Conservation (phyloP, 2,329 filamentous ascomycete species). For the Stagonosporopsis vannaccii region DNA sequence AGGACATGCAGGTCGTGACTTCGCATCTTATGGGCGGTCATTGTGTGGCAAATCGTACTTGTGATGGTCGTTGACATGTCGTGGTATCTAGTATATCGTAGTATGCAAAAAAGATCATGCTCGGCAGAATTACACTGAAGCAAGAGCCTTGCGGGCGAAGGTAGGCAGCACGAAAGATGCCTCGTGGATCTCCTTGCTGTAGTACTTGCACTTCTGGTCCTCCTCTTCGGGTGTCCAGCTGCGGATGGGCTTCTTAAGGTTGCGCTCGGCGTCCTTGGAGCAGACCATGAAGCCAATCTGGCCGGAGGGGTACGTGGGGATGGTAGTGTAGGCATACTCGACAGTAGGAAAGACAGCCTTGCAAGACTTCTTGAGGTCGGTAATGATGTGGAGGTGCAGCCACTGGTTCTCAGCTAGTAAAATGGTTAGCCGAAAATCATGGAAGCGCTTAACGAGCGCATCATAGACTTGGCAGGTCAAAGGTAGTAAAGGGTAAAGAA, state of each 20-base stretch:
- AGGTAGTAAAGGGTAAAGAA: constrained; percentile 47
- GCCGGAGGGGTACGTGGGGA: constrained; percentile 97
- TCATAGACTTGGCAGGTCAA: constrained; percentile 23
- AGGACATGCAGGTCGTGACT: neutral
- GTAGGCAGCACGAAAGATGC: constrained; percentile 92
- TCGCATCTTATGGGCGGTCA: neutral
- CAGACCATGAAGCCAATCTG: constrained; percentile 99
- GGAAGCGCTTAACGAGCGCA: constrained; percentile 26
- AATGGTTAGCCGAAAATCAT: constrained; percentile 33
- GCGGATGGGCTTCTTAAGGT: constrained; percentile 86
- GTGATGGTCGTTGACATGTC: constrained; percentile 35
- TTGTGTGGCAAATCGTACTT: constrained; percentile 23
- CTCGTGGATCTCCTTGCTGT: constrained; percentile 96
- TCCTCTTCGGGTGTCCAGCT: constrained; percentile 86
- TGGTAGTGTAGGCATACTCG: constrained; percentile 99
- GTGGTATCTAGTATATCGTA: constrained; percentile 45
- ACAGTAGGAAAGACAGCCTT: constrained; percentile 95
- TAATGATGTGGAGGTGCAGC: constrained; percentile 94
- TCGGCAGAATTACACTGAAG: constrained; percentile 1
- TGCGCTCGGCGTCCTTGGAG: constrained; percentile 86
- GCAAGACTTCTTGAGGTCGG: constrained; percentile 95
- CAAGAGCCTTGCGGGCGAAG: constrained; percentile 80
- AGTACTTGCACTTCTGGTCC: constrained; percentile 92
- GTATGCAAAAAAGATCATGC: constrained; percentile 20
- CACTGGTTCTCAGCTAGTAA: constrained; percentile 93